Evolutionary conservation across 495 filamentous ascomycete genomes (phyloP).

Genomic region (Penicillium salamii): DNA sequence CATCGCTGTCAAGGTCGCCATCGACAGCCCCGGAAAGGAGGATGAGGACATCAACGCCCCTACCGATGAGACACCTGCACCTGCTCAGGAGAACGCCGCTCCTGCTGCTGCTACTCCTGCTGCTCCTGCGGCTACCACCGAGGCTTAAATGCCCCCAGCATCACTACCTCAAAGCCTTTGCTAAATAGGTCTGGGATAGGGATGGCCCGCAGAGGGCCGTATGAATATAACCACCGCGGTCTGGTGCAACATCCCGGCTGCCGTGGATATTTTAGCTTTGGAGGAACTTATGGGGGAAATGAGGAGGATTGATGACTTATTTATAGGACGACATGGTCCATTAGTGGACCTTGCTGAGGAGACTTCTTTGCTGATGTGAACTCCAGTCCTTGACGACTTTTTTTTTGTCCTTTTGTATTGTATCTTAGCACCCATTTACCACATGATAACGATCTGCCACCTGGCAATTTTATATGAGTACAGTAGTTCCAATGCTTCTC

Average conservation of each 20-base stretch:
- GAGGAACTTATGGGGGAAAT: conserved; percentile 6
- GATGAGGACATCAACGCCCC: conserved; percentile 75
- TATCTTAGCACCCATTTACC: conserved; percentile 51
- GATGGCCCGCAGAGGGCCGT: conserved; percentile 1
- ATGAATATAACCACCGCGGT: conserved; percentile 17
- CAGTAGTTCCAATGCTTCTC: neutral
- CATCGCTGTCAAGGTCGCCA: conserved; percentile 99
- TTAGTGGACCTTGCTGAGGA: conserved; percentile 21
- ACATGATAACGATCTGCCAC: conserved; percentile 29
- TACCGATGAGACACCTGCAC: conserved; percentile 33
- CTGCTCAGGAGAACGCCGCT: conserved; percentile 41
- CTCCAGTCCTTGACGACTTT: conserved; percentile 37
- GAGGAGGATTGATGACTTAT: conserved; percentile 20
- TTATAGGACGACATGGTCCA: conserved; percentile 25
- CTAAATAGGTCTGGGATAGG: conserved; percentile 10
- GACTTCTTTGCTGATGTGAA: conserved; percentile 18
- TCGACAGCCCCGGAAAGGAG: conserved; percentile 98
- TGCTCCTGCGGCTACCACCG: conserved; percentile 16
- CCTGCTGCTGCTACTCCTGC: conserved; percentile 30
- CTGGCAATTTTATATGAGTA: conserved; percentile 1
- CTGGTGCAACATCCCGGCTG: neutral
- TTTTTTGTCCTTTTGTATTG: conserved; percentile 45
- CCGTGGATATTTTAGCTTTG: conserved; percentile 18
- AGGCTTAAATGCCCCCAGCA: conserved; percentile 33
- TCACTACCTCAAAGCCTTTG: conserved; percentile 17